Evolutionary conservation across 1,284 basidiomycete species (phyloP).

Genomic region (Inonotus obliquus): DNA sequence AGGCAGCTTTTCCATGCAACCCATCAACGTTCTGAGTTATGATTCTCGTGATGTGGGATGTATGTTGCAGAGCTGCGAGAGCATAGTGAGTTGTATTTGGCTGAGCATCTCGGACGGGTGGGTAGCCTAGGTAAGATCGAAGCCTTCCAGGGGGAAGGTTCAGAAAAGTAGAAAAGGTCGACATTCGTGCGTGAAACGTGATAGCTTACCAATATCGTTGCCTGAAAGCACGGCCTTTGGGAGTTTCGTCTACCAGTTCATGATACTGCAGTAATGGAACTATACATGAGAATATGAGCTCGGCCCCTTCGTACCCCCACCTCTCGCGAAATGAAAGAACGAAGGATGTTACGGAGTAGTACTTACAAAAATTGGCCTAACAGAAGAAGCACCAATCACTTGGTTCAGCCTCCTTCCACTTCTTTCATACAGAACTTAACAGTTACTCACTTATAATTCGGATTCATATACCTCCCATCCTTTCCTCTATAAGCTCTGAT

Average conservation of each 20-base stretch:
- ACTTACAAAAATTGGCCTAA: constrained; percentile 54
- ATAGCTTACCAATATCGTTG: constrained; percentile 68
- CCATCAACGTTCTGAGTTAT: constrained; percentile 95
- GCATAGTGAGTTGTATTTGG: constrained; percentile 88
- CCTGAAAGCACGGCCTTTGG: constrained; percentile 63
- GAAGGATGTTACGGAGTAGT: background rate
- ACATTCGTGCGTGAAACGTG: background rate
- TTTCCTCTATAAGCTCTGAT: constrained; percentile 84
- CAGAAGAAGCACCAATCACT: background rate
- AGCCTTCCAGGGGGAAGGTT: constrained; percentile 42
- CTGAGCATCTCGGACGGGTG: constrained; percentile 69
- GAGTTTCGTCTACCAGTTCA: constrained; percentile 69
- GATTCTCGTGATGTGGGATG: constrained; percentile 56
- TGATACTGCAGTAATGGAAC: constrained; percentile 53
- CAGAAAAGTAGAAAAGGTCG: constrained; percentile 10
- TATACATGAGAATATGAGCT: background rate
- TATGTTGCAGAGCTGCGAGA: constrained; percentile 75
- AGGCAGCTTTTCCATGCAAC: constrained; percentile 74
- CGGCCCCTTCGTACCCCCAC: too few relatives aligned
- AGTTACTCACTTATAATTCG: constrained; percentile 76
- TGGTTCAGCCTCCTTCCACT: background rate
- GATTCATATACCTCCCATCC: constrained; percentile 85
- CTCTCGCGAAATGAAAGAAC: background rate
- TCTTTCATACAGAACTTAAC: background rate
- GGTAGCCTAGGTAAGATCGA: constrained; percentile 82